Percentiles rank a stretch among this genome's conserved stretches.
These are phyloP conservation scores for Zelopaecilomyces penicillatus DNA, from an alignment of 2,329 filamentous ascomycete genomes.

Conservation along the genomic window DNA sequence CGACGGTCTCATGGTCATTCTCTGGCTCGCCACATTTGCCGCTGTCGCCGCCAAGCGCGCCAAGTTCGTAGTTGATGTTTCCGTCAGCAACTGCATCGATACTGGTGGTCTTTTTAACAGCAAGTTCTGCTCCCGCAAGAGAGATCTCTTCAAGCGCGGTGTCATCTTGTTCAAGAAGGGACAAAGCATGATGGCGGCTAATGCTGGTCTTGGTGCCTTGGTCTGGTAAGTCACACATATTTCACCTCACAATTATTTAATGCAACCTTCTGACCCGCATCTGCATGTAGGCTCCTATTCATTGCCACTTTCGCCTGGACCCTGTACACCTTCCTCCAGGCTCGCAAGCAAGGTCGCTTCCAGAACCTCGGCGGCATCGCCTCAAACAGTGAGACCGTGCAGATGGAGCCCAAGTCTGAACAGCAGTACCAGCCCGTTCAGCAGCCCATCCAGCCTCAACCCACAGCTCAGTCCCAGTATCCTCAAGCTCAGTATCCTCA, in stretches of 20 bases:
- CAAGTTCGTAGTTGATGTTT: slow-evolving; percentile 24
- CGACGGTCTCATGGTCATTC: slow-evolving; percentile 34
- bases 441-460: slow-evolving; percentile 13
- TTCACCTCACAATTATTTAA: no score
- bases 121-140: slow-evolving; percentile 25
- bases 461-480: slow-evolving; percentile 7
- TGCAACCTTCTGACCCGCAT: no score
- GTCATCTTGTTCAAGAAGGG: slow-evolving; percentile 29
- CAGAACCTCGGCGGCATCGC: slow-evolving; percentile 11
- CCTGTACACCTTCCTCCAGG: slow-evolving; percentile 24
- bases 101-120: slow-evolving; percentile 33
- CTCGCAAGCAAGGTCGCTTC: slow-evolving; percentile 31
- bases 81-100: slow-evolving; percentile 22
- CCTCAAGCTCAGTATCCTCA: slow-evolving; percentile 7
- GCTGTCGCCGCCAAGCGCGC: slow-evolving; percentile 32
- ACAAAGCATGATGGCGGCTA: slow-evolving; percentile 27
- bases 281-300: slow-evolving; percentile 27
- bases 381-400: slow-evolving; percentile 16
- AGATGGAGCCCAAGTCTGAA: slow-evolving; percentile 26
- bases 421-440: slow-evolving; percentile 16
- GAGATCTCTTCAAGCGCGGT: slow-evolving; percentile 16
- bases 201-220: slow-evolving; percentile 37
- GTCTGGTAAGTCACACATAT: slow-evolving; percentile 25
- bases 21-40: slow-evolving; percentile 39
- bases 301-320: slow-evolving; percentile 29